Conservation (phyloP, 805 yeast species). For the Kazachstania bromeliacearum region DNA sequence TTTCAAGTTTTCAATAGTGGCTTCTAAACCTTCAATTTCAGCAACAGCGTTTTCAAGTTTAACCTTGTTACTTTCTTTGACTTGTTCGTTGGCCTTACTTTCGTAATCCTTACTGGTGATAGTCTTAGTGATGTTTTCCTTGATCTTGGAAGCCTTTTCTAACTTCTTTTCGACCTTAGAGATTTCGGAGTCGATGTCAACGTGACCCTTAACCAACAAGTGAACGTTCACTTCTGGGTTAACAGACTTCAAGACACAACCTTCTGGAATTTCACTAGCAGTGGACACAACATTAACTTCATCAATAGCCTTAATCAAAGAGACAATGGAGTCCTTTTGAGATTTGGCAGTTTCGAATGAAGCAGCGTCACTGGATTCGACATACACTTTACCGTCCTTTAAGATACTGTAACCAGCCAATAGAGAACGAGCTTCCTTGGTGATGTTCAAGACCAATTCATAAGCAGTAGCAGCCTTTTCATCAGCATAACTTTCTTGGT, state of each 20-base stretch:
- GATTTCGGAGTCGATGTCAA: conserved; percentile 88
- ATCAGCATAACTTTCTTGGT: conserved; percentile 51
- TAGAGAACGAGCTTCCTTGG: conserved; percentile 85
- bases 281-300: conserved; percentile 54
- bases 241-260: conserved; percentile 81
- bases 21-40: conserved; percentile 82
- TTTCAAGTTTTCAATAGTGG: conserved; percentile 78
- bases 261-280: conserved; percentile 61
- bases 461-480: conserved; percentile 62
- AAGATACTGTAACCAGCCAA: conserved; percentile 82
- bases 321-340: conserved; percentile 79
- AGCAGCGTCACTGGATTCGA: conserved; percentile 50
- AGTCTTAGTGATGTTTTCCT: conserved; percentile 58
- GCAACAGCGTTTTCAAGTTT: conserved; percentile 66
- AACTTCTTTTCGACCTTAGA: conserved; percentile 72
- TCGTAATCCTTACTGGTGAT: conserved; percentile 68
- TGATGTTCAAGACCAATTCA: conserved; percentile 74
- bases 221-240: conserved; percentile 78
- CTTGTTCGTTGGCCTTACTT: conserved; percentile 73
- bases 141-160: conserved; percentile 49
- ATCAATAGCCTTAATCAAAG: conserved; percentile 86
- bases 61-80: conserved; percentile 63
- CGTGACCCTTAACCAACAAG: conserved; percentile 85
- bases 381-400: conserved; percentile 78
- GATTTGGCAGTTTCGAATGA: conserved; percentile 44